Conservation (phyloP, 2,329 filamentous ascomycete genomes). For the Pseudogymnoascus sp. region DNA sequence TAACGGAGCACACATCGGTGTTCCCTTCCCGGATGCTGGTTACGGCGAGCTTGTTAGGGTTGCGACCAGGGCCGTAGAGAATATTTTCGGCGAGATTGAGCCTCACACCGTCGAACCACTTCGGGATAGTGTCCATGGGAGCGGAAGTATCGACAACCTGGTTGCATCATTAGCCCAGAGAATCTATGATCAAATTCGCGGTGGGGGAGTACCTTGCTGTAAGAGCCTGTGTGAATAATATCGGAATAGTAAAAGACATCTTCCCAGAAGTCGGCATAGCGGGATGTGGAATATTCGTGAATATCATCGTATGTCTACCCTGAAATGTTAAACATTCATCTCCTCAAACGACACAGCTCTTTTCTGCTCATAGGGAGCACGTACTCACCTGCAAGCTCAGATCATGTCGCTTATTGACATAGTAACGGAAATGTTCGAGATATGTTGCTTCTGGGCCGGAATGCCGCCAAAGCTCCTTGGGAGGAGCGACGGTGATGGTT, state of each 20-base stretch:
- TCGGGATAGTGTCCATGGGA: slow-evolving; percentile 61
- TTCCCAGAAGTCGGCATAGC: neutral
- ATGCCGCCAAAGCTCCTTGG: neutral
- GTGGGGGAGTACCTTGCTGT: neutral
- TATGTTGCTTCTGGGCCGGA: neutral
- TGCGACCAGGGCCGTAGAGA: slow-evolving; percentile 59
- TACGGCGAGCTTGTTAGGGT: slow-evolving; percentile 59
- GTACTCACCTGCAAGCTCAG: neutral
- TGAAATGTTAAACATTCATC: neutral
- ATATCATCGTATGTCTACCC: neutral
- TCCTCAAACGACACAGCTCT: neutral
- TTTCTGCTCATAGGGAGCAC: neutral
- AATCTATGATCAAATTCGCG: neutral
- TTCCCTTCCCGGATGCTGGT: slow-evolving; percentile 65
- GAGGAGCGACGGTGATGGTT: neutral
- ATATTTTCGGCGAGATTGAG: slow-evolving; percentile 75
- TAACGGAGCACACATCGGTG: slow-evolving; percentile 47
- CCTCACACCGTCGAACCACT: slow-evolving; percentile 65
- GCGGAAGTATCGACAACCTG: slow-evolving; percentile 59
- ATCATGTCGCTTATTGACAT: neutral
- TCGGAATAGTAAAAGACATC: neutral
- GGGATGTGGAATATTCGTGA: neutral
- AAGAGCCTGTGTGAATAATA: neutral
- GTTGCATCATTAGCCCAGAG: slow-evolving; percentile 14
- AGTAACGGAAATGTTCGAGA: neutral